Evolutionary conservation across 164 flowering plant species (phyloP), one percentile per base, ranked within the genome.

Genomic region (Protea cynaroides): DNA sequence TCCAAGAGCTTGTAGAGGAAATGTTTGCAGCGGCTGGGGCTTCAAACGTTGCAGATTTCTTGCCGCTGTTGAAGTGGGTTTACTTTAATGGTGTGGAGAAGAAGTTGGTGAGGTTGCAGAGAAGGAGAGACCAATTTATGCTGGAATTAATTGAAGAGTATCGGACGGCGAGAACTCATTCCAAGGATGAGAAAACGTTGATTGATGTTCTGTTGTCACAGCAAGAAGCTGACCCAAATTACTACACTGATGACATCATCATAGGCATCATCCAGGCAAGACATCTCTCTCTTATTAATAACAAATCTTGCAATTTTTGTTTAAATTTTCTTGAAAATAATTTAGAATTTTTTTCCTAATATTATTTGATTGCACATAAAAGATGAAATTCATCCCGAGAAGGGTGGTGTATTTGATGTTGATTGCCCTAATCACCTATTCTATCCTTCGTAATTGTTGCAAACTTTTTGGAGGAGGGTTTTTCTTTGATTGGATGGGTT

Each of bases 161-260:
- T 36, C 21, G 70, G 53, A 64, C 34, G 15, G 25, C 21, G 24
- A 61, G 56, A 1, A 34, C 25, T 5, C 44, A 7, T 19, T 14
- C 24, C 13, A 63, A 51, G n/a, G n/a, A 23, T 3, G 55, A 65
- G 63, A 63, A 57, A 47, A 40, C 56, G 22, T 23, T 74, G 73
- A 63, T 72, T 13, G 76, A 72, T 23, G 69, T 61, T 47, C 11
- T 79, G 70, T 19, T 79, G 46, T 58, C 62, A n/a, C 59, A 60
- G 38, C 82, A 74, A 64, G 58, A 58, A 36, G 37, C 59, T 0
- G 82, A 76, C 7, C 78, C 82, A 1, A 78, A 83, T 9, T 65
- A 74, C 47, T 82, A 84, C 53, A 69, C 70, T 0, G 86, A 87
- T 34, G 70, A 76, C 8, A 69, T 73, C 25, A 79, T 87, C 72